Percentiles rank a stretch among this genome's conserved stretches.
Conservation (phyloP, 1,139 yeast species). For the Pichia sp. region DNA sequence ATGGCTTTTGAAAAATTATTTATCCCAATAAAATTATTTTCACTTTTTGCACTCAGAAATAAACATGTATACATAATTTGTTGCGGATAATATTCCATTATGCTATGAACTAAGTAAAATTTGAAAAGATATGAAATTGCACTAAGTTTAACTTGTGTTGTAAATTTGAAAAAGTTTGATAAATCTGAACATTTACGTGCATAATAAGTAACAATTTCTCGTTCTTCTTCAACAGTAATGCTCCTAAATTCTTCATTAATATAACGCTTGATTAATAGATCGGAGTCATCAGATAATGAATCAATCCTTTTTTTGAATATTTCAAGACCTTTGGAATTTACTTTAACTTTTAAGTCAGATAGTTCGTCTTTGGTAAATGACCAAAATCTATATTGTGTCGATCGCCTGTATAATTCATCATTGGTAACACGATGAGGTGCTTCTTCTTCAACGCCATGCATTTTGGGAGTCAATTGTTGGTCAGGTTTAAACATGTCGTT, state of each 20-base stretch:
- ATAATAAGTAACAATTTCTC: slow-evolving; percentile 58
- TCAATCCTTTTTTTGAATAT: slow-evolving; percentile 35
- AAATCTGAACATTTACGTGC: slow-evolving; percentile 63
- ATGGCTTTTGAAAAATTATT: slow-evolving; percentile 71
- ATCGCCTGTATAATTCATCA: slow-evolving; percentile 82
- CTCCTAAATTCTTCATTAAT: slow-evolving; percentile 41
- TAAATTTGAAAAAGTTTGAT: slow-evolving; percentile 50
- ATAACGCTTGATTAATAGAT: slow-evolving; percentile 18
- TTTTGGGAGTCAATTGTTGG: slow-evolving; percentile 6
- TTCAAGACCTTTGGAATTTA: slow-evolving; percentile 48
- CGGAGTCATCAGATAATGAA: slow-evolving; percentile 17
- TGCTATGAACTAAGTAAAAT: slow-evolving; percentile 73
- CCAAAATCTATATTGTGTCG: slow-evolving; percentile 83
- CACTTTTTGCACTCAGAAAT: slow-evolving; percentile 88
- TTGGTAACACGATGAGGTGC: slow-evolving; percentile 38
- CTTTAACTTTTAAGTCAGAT: slow-evolving; percentile 37
- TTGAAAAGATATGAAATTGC: slow-evolving; percentile 78
- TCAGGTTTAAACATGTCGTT: background rate
- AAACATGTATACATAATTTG: slow-evolving; percentile 76
- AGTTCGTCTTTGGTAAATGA: slow-evolving; percentile 62
- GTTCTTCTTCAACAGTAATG: slow-evolving; percentile 54
- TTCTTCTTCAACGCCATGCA: slow-evolving; percentile 11
- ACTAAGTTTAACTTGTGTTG: slow-evolving; percentile 65
- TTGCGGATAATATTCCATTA: slow-evolving; percentile 85
- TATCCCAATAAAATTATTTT: slow-evolving; percentile 81